Conservation (phyloP, 2,329 filamentous ascomycete genomes). For the Diaporthe caulivora region DNA sequence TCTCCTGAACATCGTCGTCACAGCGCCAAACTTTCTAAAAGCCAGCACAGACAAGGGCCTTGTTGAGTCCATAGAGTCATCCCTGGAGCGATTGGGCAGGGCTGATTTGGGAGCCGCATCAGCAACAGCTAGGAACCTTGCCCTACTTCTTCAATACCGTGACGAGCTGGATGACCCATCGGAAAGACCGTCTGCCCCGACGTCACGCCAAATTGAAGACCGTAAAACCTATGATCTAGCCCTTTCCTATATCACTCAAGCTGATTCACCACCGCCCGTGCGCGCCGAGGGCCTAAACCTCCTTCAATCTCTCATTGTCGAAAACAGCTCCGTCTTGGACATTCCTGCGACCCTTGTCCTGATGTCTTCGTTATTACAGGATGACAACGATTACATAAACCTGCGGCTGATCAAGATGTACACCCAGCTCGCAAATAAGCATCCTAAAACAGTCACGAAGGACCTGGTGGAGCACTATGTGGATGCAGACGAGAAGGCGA, state of each 20-base stretch:
- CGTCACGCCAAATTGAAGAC: slow-evolving; percentile 67
- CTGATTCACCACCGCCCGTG: slow-evolving; percentile 75
- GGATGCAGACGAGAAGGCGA: slow-evolving; percentile 69
- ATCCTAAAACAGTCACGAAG: slow-evolving; percentile 71
- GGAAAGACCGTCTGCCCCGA: slow-evolving; percentile 53
- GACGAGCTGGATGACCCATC: slow-evolving; percentile 63
- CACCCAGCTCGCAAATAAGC: slow-evolving; percentile 69
- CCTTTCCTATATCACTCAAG: slow-evolving; percentile 71
- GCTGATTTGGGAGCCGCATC: slow-evolving; percentile 57
- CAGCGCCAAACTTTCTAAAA: slow-evolving; percentile 67
- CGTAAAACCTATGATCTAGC: slow-evolving; percentile 72
- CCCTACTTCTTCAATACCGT: slow-evolving; percentile 67
- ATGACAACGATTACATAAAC: slow-evolving; percentile 79
- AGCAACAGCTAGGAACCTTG: slow-evolving; percentile 68
- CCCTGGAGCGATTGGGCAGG: slow-evolving; percentile 59
- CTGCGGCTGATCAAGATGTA: slow-evolving; percentile 76
- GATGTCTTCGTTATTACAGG: slow-evolving; percentile 72
- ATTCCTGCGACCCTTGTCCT: slow-evolving; percentile 74
- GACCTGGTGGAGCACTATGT: slow-evolving; percentile 77
- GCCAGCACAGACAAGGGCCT: slow-evolving; percentile 57
- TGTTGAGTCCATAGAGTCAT: slow-evolving; percentile 60
- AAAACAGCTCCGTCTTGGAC: slow-evolving; percentile 71
- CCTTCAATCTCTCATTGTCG: slow-evolving; percentile 67
- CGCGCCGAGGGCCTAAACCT: slow-evolving; percentile 74
- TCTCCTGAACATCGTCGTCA: slow-evolving; percentile 71